These are phyloP conservation scores for Austroboletus sp. DNA, from an alignment of 1,284 basidiomycete genomes.

Conservation along the genomic window DNA sequence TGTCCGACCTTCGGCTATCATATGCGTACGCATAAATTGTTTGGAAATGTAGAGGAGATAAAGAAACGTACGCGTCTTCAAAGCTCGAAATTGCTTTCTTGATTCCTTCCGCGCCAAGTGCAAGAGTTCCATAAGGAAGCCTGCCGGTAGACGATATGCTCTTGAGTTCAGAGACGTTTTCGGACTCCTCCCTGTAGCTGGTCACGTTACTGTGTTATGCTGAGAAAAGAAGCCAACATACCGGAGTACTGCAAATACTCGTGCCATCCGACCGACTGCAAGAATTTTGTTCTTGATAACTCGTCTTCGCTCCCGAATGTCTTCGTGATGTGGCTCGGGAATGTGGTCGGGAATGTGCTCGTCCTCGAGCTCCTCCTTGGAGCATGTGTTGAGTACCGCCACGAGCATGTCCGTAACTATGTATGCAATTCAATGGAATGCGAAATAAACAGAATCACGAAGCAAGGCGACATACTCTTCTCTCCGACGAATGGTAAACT, in stretches of 20 bases:
- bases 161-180: conserved; percentile 95
- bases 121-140: conserved; percentile 83
- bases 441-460: conserved; percentile 1
- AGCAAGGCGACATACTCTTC: conserved; percentile 61
- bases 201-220: not conserved
- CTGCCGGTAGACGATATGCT: conserved; percentile 73
- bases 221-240: conserved; percentile 35
- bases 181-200: conserved; percentile 82
- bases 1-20: conserved; percentile 87
- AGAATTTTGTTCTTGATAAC: conserved; percentile 97
- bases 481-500: conserved; percentile 87
- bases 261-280: conserved; percentile 92
- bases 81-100: conserved; percentile 92
- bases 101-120: conserved; percentile 88
- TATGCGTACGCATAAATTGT: not conserved
- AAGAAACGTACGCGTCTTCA: conserved; percentile 79
- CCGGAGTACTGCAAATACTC: conserved; percentile 94
- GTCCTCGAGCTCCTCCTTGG: conserved; percentile 89
- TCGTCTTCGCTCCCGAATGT: conserved; percentile 68
- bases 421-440: not conserved
- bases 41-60: not conserved
- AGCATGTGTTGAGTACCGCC: conserved; percentile 88
- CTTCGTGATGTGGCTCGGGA: conserved; percentile 40
- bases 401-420: conserved; percentile 93
- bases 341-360: conserved; percentile 42